Evolutionary conservation across 768 basidiomycete genomes (phyloP).

Genomic region (Mycena galopus): DNA sequence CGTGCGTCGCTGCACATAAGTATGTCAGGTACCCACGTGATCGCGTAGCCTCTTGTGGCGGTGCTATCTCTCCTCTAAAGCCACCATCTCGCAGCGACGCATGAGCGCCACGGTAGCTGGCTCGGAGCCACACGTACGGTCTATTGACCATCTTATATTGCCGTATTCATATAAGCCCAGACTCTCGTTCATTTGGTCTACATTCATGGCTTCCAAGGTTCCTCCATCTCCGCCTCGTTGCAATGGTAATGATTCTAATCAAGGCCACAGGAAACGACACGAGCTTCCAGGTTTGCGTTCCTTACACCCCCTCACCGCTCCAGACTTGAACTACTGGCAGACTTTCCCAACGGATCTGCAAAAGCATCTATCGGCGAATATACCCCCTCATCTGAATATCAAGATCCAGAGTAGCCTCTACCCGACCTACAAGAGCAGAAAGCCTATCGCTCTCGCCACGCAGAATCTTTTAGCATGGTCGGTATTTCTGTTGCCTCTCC

Average conservation of each 20-base stretch:
- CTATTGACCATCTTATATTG: neutral
- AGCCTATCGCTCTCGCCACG: constrained; percentile 64
- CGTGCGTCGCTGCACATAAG: too few species aligned
- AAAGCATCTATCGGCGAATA: constrained; percentile 50
- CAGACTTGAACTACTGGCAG: constrained; percentile 41
- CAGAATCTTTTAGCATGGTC: constrained; percentile 70
- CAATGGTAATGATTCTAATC: constrained; percentile 11
- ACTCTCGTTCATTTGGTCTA: constrained; percentile 64
- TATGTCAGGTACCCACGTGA: too few species aligned
- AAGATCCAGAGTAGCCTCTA: constrained; percentile 64
- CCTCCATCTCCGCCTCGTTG: constrained; percentile 31
- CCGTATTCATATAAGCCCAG: neutral
- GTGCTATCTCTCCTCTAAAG: neutral
- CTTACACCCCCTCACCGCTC: constrained; percentile 5
- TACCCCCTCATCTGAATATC: constrained; percentile 52
- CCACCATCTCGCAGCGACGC: neutral
- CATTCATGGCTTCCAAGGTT: constrained; percentile 73
- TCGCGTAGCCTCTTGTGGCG: neutral
- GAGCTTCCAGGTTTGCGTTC: constrained; percentile 62
- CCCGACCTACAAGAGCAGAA: constrained; percentile 71
- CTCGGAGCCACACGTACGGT: neutral
- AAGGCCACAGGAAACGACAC: constrained; percentile 62
- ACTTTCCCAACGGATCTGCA: constrained; percentile 70
- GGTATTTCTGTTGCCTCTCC: constrained; percentile 21
- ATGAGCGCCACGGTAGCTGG: neutral